Base-by-base conservation (phyloP, 2,329 filamentous ascomycete genomes). In the Aspergillus felis region DNA sequence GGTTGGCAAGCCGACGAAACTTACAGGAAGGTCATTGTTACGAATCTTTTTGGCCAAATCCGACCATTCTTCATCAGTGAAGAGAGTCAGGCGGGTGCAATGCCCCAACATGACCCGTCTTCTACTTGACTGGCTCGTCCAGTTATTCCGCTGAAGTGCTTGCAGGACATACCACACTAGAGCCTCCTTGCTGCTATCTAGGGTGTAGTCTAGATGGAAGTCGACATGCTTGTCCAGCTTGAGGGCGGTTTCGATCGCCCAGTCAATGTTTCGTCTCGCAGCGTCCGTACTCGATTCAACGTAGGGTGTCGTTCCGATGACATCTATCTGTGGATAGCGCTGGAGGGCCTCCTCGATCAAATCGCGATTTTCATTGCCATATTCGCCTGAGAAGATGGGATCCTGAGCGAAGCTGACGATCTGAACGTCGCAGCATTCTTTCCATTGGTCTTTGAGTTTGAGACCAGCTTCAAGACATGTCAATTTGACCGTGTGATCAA, bases 381-480 rank as follows among this genome's bases (percentile, higher is more conserved):
- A 67, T 48, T 81, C 76, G 2, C 80, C 79, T 1, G 84, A 85
- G 68, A 88, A 87, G 4, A 90, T 75, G 1, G 87, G 84, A 54
- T 90, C 82, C 66, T 91, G 88, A 6, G 88, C 88, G 72, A 90
- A 91, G 1, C 82, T 83, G 64, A 85, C 89, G 3, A 91, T 80
- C 69, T 91, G 88, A 4, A 91, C 72, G 6, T 82, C 74, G 59
- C 87, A 83, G 7, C 76, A 71, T 22, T 79, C 75, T 10, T 71
- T 67, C 68, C 84, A 87, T 53, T 81, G 74, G 2, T 76, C 64
- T 69, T 86, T 86, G 50, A 91, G 75, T 32, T 72, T 73, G 27
- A 86, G 67, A 0, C 84, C 87, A 2, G 82, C 83, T 44, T 82
- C 76, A 3, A 88, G 70, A 63, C 84, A 87, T 58, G 79, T 82